phyloP scores from a whole-genome alignment of 192 early-diverging fungal species.

The Umbelopsis ramanniana region DNA sequence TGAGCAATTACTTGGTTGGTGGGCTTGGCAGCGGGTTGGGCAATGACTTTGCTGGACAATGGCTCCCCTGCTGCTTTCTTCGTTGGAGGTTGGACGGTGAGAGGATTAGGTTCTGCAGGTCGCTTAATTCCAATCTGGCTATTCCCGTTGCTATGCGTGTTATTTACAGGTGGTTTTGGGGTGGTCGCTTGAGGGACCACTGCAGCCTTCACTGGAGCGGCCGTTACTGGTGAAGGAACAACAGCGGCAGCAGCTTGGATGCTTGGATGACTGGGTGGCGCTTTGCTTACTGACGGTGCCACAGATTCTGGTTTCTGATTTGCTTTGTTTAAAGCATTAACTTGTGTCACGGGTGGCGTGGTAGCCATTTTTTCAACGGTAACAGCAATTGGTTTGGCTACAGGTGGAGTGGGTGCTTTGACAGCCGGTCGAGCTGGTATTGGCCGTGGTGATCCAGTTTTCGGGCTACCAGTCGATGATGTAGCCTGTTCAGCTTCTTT shows the following conservation, averaged over 20 bases:
- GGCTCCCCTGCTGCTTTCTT: slow-evolving; percentile 3
- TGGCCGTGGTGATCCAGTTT: background rate
- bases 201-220: background rate
- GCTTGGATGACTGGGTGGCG: background rate
- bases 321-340: background rate
- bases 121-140: slow-evolving; percentile 10
- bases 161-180: background rate
- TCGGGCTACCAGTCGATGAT: background rate
- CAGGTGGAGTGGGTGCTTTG: background rate
- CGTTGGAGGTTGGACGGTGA: background rate
- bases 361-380: background rate
- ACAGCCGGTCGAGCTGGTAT: background rate
- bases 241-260: background rate
- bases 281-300: background rate
- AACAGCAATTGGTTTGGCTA: background rate
- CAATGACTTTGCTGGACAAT: background rate
- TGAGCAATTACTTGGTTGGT: no score
- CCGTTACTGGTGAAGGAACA: background rate
- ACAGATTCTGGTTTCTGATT: background rate
- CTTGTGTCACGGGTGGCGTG: background rate
- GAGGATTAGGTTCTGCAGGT: background rate
- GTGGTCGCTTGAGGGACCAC: background rate
- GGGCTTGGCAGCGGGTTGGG: no score
- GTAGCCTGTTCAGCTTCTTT: slow-evolving; percentile 11
- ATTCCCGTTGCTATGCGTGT: background rate